phyloP scores from a whole-genome alignment of 352 stramenopile species.

The Pythium pyrilobum region DNA sequence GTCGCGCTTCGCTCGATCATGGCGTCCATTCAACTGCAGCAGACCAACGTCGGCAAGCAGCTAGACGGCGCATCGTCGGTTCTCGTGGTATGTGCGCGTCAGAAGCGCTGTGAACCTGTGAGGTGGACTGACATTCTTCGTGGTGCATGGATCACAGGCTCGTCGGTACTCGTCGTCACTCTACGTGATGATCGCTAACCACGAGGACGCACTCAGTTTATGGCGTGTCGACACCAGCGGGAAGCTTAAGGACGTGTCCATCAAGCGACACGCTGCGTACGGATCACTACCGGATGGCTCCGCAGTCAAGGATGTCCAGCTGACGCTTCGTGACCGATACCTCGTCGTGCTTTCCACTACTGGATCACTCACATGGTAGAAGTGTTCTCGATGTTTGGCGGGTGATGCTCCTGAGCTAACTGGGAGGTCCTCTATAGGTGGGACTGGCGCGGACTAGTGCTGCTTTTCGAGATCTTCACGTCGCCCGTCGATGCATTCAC shows the following conservation, averaged over 20 bases:
- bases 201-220: constrained; percentile 15
- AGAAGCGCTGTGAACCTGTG: too few species aligned
- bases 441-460: constrained; percentile 18
- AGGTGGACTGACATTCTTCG: not conserved
- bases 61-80: constrained; percentile 7
- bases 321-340: constrained; percentile 5
- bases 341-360: constrained; percentile 12
- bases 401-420: too few species aligned
- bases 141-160: constrained; percentile 7
- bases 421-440: constrained; percentile 7
- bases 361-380: constrained; percentile 12
- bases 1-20: constrained; percentile 14
- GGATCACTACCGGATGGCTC: constrained; percentile 1
- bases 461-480: constrained; percentile 1
- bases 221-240: constrained; percentile 13
- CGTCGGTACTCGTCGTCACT: constrained; percentile 15
- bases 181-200: constrained; percentile 23
- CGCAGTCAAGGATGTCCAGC: constrained; percentile 2
- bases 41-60: constrained; percentile 8
- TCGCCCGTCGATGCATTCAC: not conserved
- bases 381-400: not conserved
- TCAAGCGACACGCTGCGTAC: constrained; percentile 2
- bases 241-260: not conserved
- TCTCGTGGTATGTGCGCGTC: constrained; percentile 13
- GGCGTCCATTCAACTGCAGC: constrained; percentile 16